phyloP scores from a whole-genome alignment of 306 rosid species.

The Vigna nakashimae region DNA sequence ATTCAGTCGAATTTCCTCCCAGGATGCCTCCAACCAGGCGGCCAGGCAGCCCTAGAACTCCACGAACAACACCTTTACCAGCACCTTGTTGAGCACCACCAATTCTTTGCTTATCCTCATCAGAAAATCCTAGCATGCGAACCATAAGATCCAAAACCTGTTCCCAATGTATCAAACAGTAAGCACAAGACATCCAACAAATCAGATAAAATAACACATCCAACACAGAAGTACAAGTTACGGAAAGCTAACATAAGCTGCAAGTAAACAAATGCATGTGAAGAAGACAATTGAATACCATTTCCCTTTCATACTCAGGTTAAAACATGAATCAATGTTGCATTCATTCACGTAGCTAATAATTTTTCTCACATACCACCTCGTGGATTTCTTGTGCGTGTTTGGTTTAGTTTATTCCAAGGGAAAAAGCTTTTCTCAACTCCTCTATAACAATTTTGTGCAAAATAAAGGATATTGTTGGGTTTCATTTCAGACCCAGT shows the following conservation, averaged over 20 bases:
- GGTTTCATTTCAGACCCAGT: neutral
- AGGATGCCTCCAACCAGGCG: constrained; percentile 86
- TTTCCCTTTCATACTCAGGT: neutral
- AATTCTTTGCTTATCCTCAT: constrained; percentile 81
- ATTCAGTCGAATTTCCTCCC: constrained; percentile 66
- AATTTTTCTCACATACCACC: neutral
- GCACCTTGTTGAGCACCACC: constrained; percentile 75
- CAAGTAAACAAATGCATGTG: constrained; percentile 11
- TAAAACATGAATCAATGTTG: constrained; percentile 7
- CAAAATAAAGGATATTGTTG: neutral
- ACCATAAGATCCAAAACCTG: constrained; percentile 91
- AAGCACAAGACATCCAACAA: constrained; percentile 16
- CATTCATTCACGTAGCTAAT: constrained; percentile 13
- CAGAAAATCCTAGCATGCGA: constrained; percentile 86
- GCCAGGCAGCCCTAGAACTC: constrained; percentile 80
- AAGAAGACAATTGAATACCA: neutral
- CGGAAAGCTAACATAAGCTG: neutral
- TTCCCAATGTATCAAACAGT: constrained; percentile 30
- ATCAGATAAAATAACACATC: constrained; percentile 20
- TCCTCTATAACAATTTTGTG: neutral
- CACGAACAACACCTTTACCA: constrained; percentile 85
- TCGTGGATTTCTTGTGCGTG: neutral
- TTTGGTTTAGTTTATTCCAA: neutral
- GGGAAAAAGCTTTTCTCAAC: neutral
- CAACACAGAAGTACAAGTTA: constrained; percentile 30